Evolutionary conservation across 306 rosid species (phyloP).

Genomic region (Arachis stenosperma): DNA sequence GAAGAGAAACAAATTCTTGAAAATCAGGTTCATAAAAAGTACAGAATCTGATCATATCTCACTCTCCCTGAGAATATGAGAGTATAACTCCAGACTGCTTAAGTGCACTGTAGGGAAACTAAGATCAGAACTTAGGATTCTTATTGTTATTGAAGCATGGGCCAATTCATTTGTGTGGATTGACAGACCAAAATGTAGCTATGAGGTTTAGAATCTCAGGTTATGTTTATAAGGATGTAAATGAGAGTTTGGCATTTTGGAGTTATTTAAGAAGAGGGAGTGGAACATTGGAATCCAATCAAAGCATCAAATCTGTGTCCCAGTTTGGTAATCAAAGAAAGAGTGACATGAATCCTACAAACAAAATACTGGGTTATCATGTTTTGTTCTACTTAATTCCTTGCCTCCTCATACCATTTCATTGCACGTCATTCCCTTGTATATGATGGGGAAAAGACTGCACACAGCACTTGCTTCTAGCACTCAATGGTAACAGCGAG

Average conservation of each 20-base stretch:
- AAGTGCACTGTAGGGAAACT: conserved; percentile 2
- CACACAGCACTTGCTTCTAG: background rate
- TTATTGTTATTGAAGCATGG: conserved; percentile 12
- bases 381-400: background rate
- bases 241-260: background rate
- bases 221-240: background rate
- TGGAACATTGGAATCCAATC: background rate
- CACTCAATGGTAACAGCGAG: background rate
- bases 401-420: background rate
- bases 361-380: background rate
- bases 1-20: conserved; percentile 16
- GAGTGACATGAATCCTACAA: background rate
- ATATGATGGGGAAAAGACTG: conserved; percentile 8
- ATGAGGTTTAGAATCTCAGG: conserved; percentile 6
- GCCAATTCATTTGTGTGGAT: background rate
- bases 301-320: background rate
- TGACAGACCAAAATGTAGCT: background rate
- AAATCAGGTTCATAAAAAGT: background rate
- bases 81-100: conserved; percentile 25
- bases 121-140: background rate
- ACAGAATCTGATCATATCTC: conserved; percentile 13
- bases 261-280: background rate
- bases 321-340: background rate
- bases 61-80: background rate
- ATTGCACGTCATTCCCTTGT: background rate